These are phyloP conservation scores for Aschersonia sp. DNA, from an alignment of 2,329 filamentous ascomycete species.

Conservation along the genomic window DNA sequence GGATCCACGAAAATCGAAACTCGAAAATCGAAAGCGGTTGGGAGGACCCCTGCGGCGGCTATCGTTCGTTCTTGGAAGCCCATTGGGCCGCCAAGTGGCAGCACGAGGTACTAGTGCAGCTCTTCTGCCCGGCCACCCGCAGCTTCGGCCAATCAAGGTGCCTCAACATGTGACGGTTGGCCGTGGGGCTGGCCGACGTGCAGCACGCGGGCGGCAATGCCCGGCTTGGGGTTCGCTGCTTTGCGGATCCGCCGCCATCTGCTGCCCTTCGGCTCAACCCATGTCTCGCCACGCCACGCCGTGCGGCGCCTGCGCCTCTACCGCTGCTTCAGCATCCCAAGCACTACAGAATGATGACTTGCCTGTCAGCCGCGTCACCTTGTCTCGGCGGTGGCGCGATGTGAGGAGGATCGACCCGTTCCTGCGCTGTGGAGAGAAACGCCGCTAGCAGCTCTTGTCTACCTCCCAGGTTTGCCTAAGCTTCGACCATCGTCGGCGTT, in stretches of 20 bases:
- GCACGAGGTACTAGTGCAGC: not conserved
- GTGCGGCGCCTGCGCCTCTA: not conserved
- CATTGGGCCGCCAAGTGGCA: not conserved
- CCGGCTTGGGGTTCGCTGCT: conserved; percentile 14
- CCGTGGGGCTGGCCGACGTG: conserved; percentile 6
- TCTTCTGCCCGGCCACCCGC: too few species aligned
- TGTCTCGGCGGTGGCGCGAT: too few species aligned
- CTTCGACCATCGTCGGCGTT: too few species aligned
- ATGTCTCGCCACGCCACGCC: not conserved
- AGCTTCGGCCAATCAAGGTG: conserved; percentile 21
- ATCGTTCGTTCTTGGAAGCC: not conserved
- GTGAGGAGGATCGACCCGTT: too few species aligned
- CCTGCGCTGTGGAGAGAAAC: too few species aligned
- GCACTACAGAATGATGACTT: too few species aligned
- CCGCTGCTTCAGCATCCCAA: too few species aligned
- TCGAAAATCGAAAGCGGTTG: not conserved
- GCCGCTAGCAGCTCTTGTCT: not conserved
- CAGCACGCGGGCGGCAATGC: conserved; percentile 30
- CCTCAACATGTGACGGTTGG: conserved; percentile 19
- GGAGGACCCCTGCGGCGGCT: conserved; percentile 1
- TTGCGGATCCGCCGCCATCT: not conserved
- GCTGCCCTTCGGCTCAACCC: not conserved
- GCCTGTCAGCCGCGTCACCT: too few species aligned
- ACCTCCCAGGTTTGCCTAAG: not conserved
- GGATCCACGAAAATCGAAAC: too few species aligned